These are phyloP conservation scores for Coemansia sp. DNA, from an alignment of 192 early-diverging fungal species.

Conservation along the genomic window DNA sequence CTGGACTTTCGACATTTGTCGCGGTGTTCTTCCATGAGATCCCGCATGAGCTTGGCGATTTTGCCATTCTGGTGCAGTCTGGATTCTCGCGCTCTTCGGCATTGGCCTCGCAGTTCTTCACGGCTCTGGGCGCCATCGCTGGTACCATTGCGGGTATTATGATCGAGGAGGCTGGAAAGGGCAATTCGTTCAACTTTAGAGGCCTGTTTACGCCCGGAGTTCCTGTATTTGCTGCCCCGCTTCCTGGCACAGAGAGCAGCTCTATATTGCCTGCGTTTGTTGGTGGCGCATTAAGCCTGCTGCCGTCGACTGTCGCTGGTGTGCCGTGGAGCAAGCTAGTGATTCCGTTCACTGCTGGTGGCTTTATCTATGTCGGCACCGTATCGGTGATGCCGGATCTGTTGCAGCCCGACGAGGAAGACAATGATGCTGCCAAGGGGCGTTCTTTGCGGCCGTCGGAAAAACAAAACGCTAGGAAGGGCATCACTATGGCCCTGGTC, in stretches of 20 bases:
- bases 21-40: conserved; percentile 91
- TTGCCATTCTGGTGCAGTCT: conserved; percentile 83
- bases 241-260: not conserved
- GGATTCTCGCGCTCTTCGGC: conserved; percentile 77
- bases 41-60: conserved; percentile 88
- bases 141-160: conserved; percentile 77
- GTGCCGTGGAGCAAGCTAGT: conserved; percentile 75
- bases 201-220: conserved; percentile 33
- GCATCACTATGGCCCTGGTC: conserved; percentile 44
- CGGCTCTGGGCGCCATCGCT: conserved; percentile 79
- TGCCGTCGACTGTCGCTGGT: conserved; percentile 57
- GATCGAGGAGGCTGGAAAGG: conserved; percentile 69
- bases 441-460: conserved; percentile 11
- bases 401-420: conserved; percentile 64
- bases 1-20: conserved; percentile 81
- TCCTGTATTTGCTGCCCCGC: conserved; percentile 42
- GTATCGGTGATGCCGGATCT: conserved; percentile 86
- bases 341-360: conserved; percentile 87
- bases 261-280: conserved; percentile 25
- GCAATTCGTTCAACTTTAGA: conserved; percentile 35
- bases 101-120: conserved; percentile 77
- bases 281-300: conserved; percentile 25
- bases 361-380: conserved; percentile 85
- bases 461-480: conserved; percentile 20
- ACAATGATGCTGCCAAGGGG: conserved; percentile 27